These are phyloP conservation scores for Xylaria intraflava DNA, from an alignment of 495 filamentous ascomycete species.

Conservation along the genomic window DNA sequence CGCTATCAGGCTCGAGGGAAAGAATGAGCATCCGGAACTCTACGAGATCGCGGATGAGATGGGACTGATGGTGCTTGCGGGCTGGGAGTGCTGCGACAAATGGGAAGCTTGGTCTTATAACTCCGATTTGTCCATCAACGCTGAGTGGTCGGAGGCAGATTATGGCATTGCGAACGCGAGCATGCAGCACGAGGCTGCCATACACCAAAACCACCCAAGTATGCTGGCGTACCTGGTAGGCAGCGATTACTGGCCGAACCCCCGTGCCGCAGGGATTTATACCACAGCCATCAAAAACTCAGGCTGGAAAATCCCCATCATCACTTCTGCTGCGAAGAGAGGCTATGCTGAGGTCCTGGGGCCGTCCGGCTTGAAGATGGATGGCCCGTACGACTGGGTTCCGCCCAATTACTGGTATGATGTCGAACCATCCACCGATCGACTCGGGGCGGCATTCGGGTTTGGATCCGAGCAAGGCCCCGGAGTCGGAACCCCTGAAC, in stretches of 20 bases:
- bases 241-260: slow-evolving; percentile 58
- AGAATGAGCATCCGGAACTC: slow-evolving; percentile 55
- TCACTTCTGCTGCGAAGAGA: slow-evolving; percentile 51
- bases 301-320: slow-evolving; percentile 53
- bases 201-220: slow-evolving; percentile 53
- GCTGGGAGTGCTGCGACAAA: slow-evolving; percentile 66
- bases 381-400: slow-evolving; percentile 62
- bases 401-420: slow-evolving; percentile 60
- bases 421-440: slow-evolving; percentile 27
- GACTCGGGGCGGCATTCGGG: slow-evolving; percentile 52
- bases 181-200: slow-evolving; percentile 54
- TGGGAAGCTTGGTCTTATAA: slow-evolving; percentile 64
- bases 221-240: slow-evolving; percentile 53
- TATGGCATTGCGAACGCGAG: slow-evolving; percentile 47
- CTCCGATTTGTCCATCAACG: slow-evolving; percentile 39
- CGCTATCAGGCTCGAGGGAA: slow-evolving; percentile 58
- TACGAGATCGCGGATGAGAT: slow-evolving; percentile 52
- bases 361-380: slow-evolving; percentile 59
- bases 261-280: slow-evolving; percentile 47
- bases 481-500: slow-evolving; percentile 56
- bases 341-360: slow-evolving; percentile 47
- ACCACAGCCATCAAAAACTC: slow-evolving; percentile 39
- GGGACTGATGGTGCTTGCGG: slow-evolving; percentile 56
- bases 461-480: slow-evolving; percentile 57
- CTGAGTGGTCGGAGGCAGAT: slow-evolving; percentile 46